Percentiles rank a stretch among this genome's conserved stretches.
These are phyloP conservation scores for Chalciporus chontae DNA, from an alignment of 768 basidiomycete genomes.

Conservation along the genomic window DNA sequence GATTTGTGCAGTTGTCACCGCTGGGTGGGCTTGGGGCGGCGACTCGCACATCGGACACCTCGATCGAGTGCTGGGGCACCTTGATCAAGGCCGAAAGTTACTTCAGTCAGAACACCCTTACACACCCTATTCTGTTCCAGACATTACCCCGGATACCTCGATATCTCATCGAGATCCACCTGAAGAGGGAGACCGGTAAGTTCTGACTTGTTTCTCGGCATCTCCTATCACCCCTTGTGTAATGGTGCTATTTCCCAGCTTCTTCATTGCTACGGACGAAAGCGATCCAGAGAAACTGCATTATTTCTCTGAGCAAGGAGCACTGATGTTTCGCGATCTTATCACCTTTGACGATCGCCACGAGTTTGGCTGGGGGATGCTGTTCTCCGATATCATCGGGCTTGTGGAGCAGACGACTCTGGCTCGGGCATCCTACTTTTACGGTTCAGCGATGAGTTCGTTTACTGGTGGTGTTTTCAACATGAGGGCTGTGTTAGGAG, in stretches of 20 bases:
- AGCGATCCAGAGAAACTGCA: conserved; percentile 28
- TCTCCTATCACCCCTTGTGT: not conserved
- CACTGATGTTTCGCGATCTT: conserved; percentile 36
- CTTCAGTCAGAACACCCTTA: conserved; percentile 19
- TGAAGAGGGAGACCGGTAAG: conserved; percentile 14
- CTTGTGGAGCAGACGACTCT: conserved; percentile 40
- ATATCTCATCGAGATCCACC: conserved; percentile 18
- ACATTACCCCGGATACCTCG: conserved; percentile 7
- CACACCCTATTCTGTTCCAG: conserved; percentile 16
- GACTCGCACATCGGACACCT: conserved; percentile 31
- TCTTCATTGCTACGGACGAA: conserved; percentile 38
- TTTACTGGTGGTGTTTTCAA: conserved; percentile 39
- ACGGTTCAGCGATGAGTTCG: conserved; percentile 37
- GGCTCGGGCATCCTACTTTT: conserved; percentile 35
- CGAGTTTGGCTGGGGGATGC: conserved; percentile 37
- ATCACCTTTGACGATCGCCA: conserved; percentile 38
- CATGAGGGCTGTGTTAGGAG: conserved; percentile 34
- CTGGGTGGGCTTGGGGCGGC: conserved; percentile 34
- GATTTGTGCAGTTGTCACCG: conserved; percentile 19
- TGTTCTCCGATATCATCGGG: conserved; percentile 39
- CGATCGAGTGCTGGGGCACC: conserved; percentile 28
- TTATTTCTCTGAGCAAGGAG: conserved; percentile 32
- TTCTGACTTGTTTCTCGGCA: not conserved
- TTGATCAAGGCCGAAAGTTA: conserved; percentile 27
- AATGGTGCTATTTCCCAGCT: conserved; percentile 11